phyloP scores from a whole-genome alignment of 164 flowering plant species.

The Saururus chinensis region DNA sequence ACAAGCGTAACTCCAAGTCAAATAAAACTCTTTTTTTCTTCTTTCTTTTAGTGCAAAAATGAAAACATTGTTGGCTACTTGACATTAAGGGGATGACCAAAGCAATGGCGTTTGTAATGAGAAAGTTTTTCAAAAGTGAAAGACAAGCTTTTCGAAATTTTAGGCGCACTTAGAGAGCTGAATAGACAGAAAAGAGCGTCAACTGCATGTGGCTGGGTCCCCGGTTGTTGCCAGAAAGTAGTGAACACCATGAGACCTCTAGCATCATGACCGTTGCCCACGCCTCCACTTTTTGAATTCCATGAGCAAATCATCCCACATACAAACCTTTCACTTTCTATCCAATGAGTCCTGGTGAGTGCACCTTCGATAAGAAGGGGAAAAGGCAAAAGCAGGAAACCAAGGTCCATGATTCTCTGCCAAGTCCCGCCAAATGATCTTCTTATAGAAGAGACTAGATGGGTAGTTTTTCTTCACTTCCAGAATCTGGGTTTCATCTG shows the following conservation, averaged over 20 bases:
- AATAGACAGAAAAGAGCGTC: too few species aligned
- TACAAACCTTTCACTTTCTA: not conserved
- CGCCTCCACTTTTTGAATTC: not conserved
- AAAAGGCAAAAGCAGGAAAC: not conserved
- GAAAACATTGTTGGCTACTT: too few species aligned
- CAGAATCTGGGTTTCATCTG: not conserved
- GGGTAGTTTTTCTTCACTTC: not conserved
- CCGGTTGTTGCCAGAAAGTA: too few species aligned
- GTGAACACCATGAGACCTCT: constrained; percentile 1
- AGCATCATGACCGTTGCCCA: constrained; percentile 13
- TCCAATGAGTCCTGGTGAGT: not conserved
- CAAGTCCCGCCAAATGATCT: not conserved
- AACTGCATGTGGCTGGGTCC: too few species aligned
- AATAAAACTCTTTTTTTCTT: too few species aligned
- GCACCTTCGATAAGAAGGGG: not conserved
- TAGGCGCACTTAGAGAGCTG: too few species aligned
- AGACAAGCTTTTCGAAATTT: too few species aligned
- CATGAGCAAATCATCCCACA: not conserved
- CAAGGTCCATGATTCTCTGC: not conserved
- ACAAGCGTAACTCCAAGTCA: too few species aligned
- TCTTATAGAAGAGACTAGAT: not conserved
- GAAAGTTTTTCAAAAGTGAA: too few species aligned
- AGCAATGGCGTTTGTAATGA: too few species aligned
- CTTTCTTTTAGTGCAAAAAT: too few species aligned
- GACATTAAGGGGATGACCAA: too few species aligned